These are phyloP conservation scores for Mortierella claussenii DNA, from an alignment of 192 early-diverging fungal genomes.

Conservation along the genomic window DNA sequence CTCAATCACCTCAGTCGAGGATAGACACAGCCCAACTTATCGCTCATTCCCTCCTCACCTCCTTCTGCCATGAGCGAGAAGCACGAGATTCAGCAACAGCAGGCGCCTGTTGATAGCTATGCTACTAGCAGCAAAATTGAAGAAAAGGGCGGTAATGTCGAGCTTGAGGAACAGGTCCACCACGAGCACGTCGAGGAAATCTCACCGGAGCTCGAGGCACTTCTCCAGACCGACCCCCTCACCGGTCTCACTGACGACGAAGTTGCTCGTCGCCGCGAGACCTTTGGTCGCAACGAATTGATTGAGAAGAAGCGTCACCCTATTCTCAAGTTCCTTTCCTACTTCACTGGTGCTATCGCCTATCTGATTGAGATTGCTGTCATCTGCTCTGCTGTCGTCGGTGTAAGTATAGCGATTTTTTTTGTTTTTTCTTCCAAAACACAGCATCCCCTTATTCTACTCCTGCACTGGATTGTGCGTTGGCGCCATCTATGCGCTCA, in stretches of 20 bases:
- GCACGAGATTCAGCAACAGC: conserved; percentile 11
- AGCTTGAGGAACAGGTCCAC: conserved; percentile 77
- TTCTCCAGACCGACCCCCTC: conserved; percentile 74
- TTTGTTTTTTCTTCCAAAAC: background rate
- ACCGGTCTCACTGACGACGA: conserved; percentile 79
- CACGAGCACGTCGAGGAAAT: conserved; percentile 80
- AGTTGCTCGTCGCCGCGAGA: conserved; percentile 69
- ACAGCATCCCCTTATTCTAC: no score
- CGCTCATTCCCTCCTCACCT: background rate
- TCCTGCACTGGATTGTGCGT: background rate
- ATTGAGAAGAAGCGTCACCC: conserved; percentile 86
- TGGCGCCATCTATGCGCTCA: no score
- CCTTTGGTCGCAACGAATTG: conserved; percentile 86
- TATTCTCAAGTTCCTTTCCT: conserved; percentile 83
- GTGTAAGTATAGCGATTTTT: conserved; percentile 14
- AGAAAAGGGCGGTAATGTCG: conserved; percentile 27
- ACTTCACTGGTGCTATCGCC: conserved; percentile 88
- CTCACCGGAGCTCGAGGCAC: conserved; percentile 79
- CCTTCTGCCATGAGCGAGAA: conserved; percentile 24
- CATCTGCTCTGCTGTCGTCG: conserved; percentile 77
- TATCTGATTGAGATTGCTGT: conserved; percentile 89
- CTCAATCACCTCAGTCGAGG: no score
- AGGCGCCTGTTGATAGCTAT: background rate
- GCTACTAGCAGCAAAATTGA: background rate
- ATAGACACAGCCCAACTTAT: no score